These are phyloP conservation scores for Cucumis cinereus DNA, from an alignment of 306 rosid species.

Conservation along the genomic window DNA sequence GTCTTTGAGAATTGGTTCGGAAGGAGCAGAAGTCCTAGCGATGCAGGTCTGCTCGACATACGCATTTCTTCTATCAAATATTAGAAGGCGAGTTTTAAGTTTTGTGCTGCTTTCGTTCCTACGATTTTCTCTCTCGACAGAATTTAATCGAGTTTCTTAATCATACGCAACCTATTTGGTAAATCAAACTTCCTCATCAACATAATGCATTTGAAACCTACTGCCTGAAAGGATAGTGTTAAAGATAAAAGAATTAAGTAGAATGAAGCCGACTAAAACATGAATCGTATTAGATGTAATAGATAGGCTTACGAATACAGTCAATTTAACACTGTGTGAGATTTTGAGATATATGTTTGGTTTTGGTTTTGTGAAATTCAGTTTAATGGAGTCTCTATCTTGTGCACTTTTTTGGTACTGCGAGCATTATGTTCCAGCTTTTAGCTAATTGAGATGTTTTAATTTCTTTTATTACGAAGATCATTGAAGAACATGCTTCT, in stretches of 20 bases:
- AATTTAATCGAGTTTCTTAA: neutral
- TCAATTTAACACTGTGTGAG: neutral
- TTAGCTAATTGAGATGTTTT: neutral
- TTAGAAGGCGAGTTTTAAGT: slow-evolving; percentile 42
- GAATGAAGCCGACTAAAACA: neutral
- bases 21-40: slow-evolving; percentile 67
- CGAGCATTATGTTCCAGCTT: neutral
- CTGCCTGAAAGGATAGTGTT: neutral
- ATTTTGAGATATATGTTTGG: neutral
- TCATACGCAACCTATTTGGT: neutral
- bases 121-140: neutral
- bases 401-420: neutral
- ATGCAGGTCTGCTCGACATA: slow-evolving; percentile 67
- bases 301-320: neutral
- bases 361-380: neutral
- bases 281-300: neutral
- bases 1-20: slow-evolving; percentile 50
- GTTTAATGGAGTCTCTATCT: neutral
- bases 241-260: neutral
- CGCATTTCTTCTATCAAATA: slow-evolving; percentile 17
- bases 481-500: slow-evolving; percentile 5
- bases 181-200: neutral
- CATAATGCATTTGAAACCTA: neutral
- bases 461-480: neutral
- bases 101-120: neutral